phyloP scores from a whole-genome alignment of 768 basidiomycete species.

The Atractiella rhizophila region DNA sequence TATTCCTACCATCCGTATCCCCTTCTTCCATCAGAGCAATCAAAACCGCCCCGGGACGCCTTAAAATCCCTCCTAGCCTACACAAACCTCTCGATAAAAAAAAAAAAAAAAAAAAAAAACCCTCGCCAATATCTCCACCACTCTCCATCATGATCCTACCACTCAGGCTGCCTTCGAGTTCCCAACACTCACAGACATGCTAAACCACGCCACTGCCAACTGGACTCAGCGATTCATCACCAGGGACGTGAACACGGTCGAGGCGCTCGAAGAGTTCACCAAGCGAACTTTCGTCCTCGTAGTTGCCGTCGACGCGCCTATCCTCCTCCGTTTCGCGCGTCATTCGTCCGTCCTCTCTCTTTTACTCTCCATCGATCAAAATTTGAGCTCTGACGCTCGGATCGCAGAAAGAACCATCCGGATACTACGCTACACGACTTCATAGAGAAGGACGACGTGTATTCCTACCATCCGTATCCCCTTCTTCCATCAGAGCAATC shows the following conservation, averaged over 20 bases:
- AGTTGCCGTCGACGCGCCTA: conserved; percentile 55
- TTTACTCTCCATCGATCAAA: neutral
- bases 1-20: conserved; percentile 17
- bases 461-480: conserved; percentile 17
- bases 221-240: conserved; percentile 69
- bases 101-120: neutral
- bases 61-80: conserved; percentile 15
- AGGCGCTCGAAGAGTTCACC: conserved; percentile 40
- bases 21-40: neutral
- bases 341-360: neutral
- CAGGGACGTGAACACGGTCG: conserved; percentile 33
- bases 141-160: conserved; percentile 14
- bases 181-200: conserved; percentile 33
- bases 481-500: neutral
- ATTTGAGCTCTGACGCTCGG: conserved; percentile 4
- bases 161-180: conserved; percentile 10
- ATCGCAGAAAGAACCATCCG: neutral
- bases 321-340: conserved; percentile 16
- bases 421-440: conserved; percentile 37
- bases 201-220: conserved; percentile 49
- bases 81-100: neutral
- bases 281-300: conserved; percentile 80
- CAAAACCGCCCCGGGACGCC: conserved; percentile 10
- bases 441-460: conserved; percentile 40
- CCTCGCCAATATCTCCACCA: neutral